Percentiles rank a stretch among this genome's conserved stretches.
phyloP scores from a whole-genome alignment of 2,329 filamentous ascomycete species.

The Neonectria hederae region DNA sequence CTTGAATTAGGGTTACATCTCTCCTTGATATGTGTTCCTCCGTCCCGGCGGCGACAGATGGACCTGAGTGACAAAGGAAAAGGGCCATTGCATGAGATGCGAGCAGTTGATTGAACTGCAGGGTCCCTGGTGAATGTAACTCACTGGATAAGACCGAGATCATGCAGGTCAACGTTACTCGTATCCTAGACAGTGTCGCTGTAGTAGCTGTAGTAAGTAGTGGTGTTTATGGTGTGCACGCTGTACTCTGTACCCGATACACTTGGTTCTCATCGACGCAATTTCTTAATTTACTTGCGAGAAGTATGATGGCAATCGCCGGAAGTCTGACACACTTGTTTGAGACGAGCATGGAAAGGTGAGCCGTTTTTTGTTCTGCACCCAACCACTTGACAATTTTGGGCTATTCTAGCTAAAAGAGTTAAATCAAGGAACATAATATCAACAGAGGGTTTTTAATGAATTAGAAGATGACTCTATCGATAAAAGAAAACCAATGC shows the following conservation, averaged over 20 bases:
- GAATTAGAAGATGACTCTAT: not conserved
- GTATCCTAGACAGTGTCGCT: not conserved
- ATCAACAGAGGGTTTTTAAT: too few relatives aligned
- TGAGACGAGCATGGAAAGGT: too few relatives aligned
- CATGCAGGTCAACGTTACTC: conserved; percentile 9
- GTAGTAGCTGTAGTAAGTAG: conserved; percentile 9
- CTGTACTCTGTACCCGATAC: not conserved
- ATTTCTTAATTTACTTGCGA: not conserved
- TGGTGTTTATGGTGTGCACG: not conserved
- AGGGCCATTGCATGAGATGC: not conserved
- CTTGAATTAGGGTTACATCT: not conserved
- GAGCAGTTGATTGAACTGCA: not conserved
- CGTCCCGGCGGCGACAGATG: too few relatives aligned
- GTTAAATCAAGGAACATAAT: too few relatives aligned
- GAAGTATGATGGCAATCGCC: not conserved
- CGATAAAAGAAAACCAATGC: not conserved
- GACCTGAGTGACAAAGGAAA: not conserved
- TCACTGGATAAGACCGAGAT: not conserved
- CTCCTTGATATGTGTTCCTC: not conserved
- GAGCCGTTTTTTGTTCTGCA: too few relatives aligned
- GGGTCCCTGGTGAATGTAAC: conserved; percentile 7
- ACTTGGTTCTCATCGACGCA: not conserved
- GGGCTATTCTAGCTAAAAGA: too few relatives aligned
- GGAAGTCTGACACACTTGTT: too few relatives aligned
- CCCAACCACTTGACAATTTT: too few relatives aligned